These are phyloP conservation scores for Clonostachys byssicola DNA, from an alignment of 2,329 filamentous ascomycete species.

Conservation along the genomic window DNA sequence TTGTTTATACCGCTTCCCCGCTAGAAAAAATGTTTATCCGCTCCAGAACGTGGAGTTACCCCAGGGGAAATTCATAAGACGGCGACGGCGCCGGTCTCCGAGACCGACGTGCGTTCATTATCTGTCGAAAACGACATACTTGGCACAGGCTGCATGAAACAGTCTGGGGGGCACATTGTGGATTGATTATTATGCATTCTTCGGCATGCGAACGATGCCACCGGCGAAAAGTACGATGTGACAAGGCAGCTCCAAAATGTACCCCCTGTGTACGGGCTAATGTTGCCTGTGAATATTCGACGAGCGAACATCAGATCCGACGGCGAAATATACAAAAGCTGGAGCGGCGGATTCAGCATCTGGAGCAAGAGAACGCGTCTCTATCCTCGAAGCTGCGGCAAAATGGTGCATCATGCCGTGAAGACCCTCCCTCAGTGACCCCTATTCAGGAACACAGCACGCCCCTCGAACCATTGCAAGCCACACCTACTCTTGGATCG, in stretches of 20 bases:
- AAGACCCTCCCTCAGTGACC: not conserved
- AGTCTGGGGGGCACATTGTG: too few species aligned
- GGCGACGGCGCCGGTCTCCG: too few species aligned
- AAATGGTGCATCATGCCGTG: not conserved
- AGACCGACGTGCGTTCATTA: too few species aligned
- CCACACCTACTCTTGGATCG: not conserved
- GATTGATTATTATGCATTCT: too few species aligned
- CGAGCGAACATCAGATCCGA: constrained; percentile 18
- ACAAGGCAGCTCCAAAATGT: constrained; percentile 29
- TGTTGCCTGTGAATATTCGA: constrained; percentile 24
- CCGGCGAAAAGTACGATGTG: constrained; percentile 30
- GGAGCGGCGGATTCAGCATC: constrained; percentile 22
- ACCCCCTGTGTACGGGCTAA: constrained; percentile 25
- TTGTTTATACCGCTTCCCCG: too few species aligned
- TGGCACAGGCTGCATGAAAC: too few species aligned
- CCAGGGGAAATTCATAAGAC: too few species aligned
- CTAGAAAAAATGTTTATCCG: too few species aligned
- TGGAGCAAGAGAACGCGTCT: constrained; percentile 20
- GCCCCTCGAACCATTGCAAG: not conserved
- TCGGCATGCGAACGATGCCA: not conserved
- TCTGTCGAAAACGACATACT: too few species aligned
- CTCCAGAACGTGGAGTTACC: too few species aligned
- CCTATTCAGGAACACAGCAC: not conserved
- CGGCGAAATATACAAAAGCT: constrained; percentile 25
- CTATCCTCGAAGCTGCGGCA: constrained; percentile 9